These are phyloP conservation scores for Microbotryum intermedium DNA, from an alignment of 1,284 basidiomycete species.

Conservation along the genomic window DNA sequence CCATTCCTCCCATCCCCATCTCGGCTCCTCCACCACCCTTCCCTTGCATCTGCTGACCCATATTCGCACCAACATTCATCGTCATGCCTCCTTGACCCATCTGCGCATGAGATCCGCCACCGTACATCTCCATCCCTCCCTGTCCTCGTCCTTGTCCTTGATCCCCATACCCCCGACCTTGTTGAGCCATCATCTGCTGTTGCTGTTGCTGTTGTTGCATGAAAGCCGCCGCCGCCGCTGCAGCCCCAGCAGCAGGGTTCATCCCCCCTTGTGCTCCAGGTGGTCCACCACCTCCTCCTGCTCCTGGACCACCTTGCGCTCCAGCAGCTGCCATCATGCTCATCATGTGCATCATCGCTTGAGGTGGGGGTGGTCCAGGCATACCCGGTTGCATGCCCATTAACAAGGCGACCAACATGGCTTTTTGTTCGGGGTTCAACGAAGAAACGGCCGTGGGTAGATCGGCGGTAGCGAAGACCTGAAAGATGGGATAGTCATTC, in stretches of 20 bases:
- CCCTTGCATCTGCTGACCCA: constrained; percentile 48
- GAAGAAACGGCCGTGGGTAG: constrained; percentile 57
- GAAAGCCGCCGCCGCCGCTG: constrained; percentile 38
- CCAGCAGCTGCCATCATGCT: constrained; percentile 1
- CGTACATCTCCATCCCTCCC: constrained; percentile 46
- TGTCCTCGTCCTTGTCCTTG: constrained; percentile 13
- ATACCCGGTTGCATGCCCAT: constrained; percentile 28
- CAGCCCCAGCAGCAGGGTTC: not conserved
- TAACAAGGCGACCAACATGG: constrained; percentile 33
- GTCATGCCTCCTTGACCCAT: constrained; percentile 43
- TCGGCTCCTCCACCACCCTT: constrained; percentile 40
- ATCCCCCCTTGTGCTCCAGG: too few species aligned
- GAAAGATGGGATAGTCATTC: not conserved
- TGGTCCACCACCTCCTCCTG: too few species aligned
- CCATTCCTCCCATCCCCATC: constrained; percentile 44
- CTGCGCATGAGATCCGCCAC: constrained; percentile 44
- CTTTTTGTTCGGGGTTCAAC: constrained; percentile 32
- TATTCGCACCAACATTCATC: constrained; percentile 47
- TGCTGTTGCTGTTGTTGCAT: constrained; percentile 38
- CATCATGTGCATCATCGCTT: constrained; percentile 19
- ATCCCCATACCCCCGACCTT: constrained; percentile 2
- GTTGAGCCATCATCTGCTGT: constrained; percentile 1
- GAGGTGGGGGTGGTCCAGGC: constrained; percentile 7
- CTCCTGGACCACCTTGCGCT: too few species aligned
- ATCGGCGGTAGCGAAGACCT: constrained; percentile 51